phyloP scores from a whole-genome alignment of 1,284 basidiomycete genomes.

The Entoloma clypeatum region DNA sequence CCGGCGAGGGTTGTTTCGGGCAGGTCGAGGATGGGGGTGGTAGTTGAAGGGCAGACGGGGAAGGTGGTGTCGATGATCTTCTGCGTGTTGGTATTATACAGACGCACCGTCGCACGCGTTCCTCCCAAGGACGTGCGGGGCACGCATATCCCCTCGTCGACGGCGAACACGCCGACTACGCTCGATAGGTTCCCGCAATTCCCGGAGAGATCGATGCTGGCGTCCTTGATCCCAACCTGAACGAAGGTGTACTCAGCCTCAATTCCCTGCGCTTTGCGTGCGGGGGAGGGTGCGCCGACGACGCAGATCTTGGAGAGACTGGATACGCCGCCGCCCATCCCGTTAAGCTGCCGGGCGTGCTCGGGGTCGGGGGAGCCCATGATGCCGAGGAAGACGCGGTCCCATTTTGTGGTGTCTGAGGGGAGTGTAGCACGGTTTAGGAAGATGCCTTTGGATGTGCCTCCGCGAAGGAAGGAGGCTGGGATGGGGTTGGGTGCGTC shows the following conservation, averaged over 20 bases:
- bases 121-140: slow-evolving; percentile 21
- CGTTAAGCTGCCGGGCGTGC: slow-evolving; percentile 75
- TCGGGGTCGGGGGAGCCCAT: slow-evolving; percentile 82
- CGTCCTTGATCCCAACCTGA: slow-evolving; percentile 55
- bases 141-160: slow-evolving; percentile 54
- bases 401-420: slow-evolving; percentile 46
- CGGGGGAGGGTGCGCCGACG: slow-evolving; percentile 46
- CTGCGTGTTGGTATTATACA: slow-evolving; percentile 66
- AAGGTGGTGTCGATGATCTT: slow-evolving; percentile 67
- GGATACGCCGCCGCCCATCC: slow-evolving; percentile 79
- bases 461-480: slow-evolving; percentile 65
- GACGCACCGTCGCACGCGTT: slow-evolving; percentile 42
- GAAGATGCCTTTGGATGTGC: slow-evolving; percentile 79
- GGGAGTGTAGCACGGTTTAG: slow-evolving; percentile 54
- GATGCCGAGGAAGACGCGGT: slow-evolving; percentile 63
- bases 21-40: slow-evolving; percentile 43
- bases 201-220: slow-evolving; percentile 56
- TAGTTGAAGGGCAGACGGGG: slow-evolving; percentile 35
- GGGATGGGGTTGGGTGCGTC: slow-evolving; percentile 41
- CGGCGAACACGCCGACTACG: slow-evolving; percentile 64
- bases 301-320: slow-evolving; percentile 81
- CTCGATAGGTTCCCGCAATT: slow-evolving; percentile 70
- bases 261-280: slow-evolving; percentile 37
- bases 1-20: slow-evolving; percentile 58
- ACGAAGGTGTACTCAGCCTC: slow-evolving; percentile 67